Evolutionary conservation across 495 filamentous ascomycete genomes (phyloP).

Genomic region (Polyplosphaeria fusca): DNA sequence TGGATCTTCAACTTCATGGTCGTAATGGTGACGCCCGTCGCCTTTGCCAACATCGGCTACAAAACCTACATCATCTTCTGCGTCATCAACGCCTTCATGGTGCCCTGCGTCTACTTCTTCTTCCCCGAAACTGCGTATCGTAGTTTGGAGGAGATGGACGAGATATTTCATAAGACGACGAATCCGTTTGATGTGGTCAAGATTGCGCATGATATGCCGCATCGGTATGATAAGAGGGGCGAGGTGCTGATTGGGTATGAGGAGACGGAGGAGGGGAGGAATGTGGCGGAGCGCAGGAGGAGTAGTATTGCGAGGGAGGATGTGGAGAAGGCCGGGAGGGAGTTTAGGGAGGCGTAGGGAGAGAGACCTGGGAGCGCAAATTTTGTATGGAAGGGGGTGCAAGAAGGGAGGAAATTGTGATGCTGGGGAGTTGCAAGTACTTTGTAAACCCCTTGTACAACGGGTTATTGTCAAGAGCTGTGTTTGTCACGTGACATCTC

Average conservation of each 20-base stretch:
- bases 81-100: slow-evolving; percentile 34
- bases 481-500: too few species aligned
- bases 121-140: slow-evolving; percentile 59
- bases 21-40: slow-evolving; percentile 34
- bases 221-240: slow-evolving; percentile 68
- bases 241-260: slow-evolving; percentile 62
- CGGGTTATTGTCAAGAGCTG: too few species aligned
- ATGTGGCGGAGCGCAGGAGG: slow-evolving; percentile 9
- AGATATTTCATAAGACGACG: slow-evolving; percentile 47
- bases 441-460: too few species aligned
- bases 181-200: slow-evolving; percentile 55
- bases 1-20: slow-evolving; percentile 43
- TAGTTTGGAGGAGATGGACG: slow-evolving; percentile 58
- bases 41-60: slow-evolving; percentile 36
- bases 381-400: too few species aligned
- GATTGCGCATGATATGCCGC: slow-evolving; percentile 58
- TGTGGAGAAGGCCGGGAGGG: neutral
- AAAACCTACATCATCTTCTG: slow-evolving; percentile 44
- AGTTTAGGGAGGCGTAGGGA: neutral
- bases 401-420: too few species aligned
- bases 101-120: slow-evolving; percentile 53
- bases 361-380: too few species aligned
- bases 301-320: slow-evolving; percentile 5
- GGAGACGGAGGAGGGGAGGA: slow-evolving; percentile 43
- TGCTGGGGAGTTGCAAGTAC: too few species aligned